Evolutionary conservation across 306 rosid genomes (phyloP), one percentile per base, ranked within the genome.

Genomic region (Comarum palustre): DNA sequence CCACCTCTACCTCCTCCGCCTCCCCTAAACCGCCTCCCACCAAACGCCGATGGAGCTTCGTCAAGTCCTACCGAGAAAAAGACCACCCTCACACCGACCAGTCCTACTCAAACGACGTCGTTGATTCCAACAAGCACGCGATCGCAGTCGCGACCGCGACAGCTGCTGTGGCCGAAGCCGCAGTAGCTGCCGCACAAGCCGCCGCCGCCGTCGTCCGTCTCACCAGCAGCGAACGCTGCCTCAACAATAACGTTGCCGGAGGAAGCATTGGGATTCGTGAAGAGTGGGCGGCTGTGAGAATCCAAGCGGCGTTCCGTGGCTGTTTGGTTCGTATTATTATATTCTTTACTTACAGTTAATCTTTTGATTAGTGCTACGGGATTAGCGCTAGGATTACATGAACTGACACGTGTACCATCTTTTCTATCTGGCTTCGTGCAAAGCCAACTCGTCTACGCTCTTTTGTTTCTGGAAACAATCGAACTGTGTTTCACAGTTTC

Each of bases 291-390:
- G 97, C 96, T 32, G 68, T 86, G 38, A 89, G 76, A 80, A 93
- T 93, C 75, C 98, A 93, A 71, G 84, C 97, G 34, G 96, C 98
- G 54, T 93, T 91, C 75, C 93, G 96, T 1, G 92, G 94, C 76
- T 84, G 87, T 66, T 73, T 93, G 97, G 98, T 93, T 69, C 5
- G 96, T 84, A 11, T 78, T 25, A 17, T 58, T 14, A 25, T 52
- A 0, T 27, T 27, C 17, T n/a, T 27, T 2, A 29, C 0, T 55
- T 29, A 58, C 36, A 38, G 57, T 51, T 55, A 47, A 63, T 38
- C 39, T 8, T 50, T 7, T 65, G 54, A 27, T 64, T 46, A 31
- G 36, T 32, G n/a, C 77, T 20, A 51, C 67, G 81, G 83, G 79
- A 82, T 74, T 50, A 50, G 50, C 77, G 19, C 17, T 24, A 42